Percentiles rank a stretch among this genome's conserved stretches.
Evolutionary conservation across 140 eudicot genomes (phyloP).

Genomic region (Artemisia princeps): DNA sequence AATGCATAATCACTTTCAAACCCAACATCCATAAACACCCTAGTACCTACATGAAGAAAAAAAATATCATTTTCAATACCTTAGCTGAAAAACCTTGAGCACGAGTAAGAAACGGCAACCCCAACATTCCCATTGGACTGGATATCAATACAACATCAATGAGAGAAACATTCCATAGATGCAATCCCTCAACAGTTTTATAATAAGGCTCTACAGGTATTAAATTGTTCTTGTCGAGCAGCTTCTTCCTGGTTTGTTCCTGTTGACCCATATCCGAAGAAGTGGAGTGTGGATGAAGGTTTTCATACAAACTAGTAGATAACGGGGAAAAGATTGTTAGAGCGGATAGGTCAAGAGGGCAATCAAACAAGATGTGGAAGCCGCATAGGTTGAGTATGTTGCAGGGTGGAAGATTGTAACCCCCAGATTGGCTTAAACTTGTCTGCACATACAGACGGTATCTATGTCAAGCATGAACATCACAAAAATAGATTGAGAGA

Average conservation of each 20-base stretch:
- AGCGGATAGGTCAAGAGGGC: constrained; percentile 81
- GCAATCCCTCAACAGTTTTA: constrained; percentile 45
- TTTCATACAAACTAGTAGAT: constrained; percentile 22
- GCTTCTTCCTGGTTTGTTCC: constrained; percentile 35
- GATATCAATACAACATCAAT: constrained; percentile 75
- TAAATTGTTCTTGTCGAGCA: constrained; percentile 40
- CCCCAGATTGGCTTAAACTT: constrained; percentile 60
- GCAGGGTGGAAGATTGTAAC: constrained; percentile 74
- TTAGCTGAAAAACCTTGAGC: constrained; percentile 60
- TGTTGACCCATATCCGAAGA: not conserved
- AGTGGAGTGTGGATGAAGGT: not conserved
- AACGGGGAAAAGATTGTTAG: constrained; percentile 61
- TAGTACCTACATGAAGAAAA: not conserved
- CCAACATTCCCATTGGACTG: constrained; percentile 84
- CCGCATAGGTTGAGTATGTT: constrained; percentile 55
- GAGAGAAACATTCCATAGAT: constrained; percentile 54
- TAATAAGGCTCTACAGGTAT: constrained; percentile 57
- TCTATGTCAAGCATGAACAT: no score
- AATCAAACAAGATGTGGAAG: constrained; percentile 60
- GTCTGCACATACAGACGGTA: constrained; percentile 37
- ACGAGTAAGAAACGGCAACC: constrained; percentile 82
- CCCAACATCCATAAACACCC: no score
- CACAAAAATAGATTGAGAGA: not conserved
- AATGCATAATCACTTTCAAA: no score
- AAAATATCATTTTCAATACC: constrained; percentile 28